Evolutionary conservation across 768 basidiomycete species (phyloP).

Genomic region (Leucocoprinus leucothites): DNA sequence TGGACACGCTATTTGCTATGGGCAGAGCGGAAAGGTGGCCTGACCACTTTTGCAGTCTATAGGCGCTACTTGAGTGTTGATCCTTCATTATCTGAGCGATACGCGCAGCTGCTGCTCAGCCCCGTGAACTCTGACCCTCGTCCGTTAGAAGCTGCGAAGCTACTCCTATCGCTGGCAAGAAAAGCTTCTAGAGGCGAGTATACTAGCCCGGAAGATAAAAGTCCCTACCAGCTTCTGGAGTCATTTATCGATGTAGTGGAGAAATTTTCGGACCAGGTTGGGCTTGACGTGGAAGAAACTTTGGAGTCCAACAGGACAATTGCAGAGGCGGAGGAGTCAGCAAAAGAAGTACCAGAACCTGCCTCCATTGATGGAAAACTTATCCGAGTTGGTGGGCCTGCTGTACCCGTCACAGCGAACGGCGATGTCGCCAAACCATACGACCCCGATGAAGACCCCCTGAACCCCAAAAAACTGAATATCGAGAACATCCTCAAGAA

Average conservation of each 20-base stretch:
- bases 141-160: conserved; percentile 91
- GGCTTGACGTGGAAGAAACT: conserved; percentile 79
- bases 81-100: conserved; percentile 77
- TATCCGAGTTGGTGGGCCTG: conserved; percentile 68
- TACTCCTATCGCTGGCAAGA: conserved; percentile 79
- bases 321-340: conserved; percentile 45
- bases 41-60: conserved; percentile 79
- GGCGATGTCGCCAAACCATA: conserved; percentile 51
- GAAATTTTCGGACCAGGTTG: conserved; percentile 87
- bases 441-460: conserved; percentile 83
- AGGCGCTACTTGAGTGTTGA: conserved; percentile 86
- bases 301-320: conserved; percentile 49
- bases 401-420: conserved; percentile 49
- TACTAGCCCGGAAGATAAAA: conserved; percentile 87
- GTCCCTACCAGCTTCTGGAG: conserved; percentile 89
- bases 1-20: conserved; percentile 93
- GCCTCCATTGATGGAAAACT: conserved; percentile 54
- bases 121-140: conserved; percentile 55
- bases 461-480: conserved; percentile 68
- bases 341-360: conserved; percentile 30
- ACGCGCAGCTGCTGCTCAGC: conserved; percentile 65
- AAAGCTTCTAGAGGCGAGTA: conserved; percentile 84
- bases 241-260: conserved; percentile 94
- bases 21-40: conserved; percentile 81
- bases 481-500: conserved; percentile 81